Evolutionary conservation across 176 grass and related monocot genomes (phyloP).

Genomic region (Paspalum notatum): DNA sequence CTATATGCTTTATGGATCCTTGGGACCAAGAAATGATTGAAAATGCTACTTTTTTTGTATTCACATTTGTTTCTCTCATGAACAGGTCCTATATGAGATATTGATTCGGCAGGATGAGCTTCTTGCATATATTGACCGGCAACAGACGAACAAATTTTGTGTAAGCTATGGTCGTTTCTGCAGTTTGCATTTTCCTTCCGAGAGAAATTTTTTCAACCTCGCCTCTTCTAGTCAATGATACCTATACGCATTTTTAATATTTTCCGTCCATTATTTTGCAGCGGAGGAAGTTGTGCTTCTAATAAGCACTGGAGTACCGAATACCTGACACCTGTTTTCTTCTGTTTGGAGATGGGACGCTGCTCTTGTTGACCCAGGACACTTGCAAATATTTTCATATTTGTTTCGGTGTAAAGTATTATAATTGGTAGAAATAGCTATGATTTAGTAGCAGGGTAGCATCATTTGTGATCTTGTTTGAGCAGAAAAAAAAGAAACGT

Average conservation of each 20-base stretch:
- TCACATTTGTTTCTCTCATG: constrained; percentile 33
- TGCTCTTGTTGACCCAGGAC: not conserved
- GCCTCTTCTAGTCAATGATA: not conserved
- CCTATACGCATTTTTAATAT: not conserved
- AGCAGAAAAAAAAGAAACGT: not conserved
- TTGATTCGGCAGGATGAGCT: constrained; percentile 87
- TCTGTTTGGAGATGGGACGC: not conserved
- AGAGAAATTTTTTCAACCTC: not conserved
- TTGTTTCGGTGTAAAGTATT: constrained; percentile 1
- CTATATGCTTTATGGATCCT: not conserved
- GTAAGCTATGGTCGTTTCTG: constrained; percentile 41
- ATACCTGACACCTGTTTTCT: not conserved
- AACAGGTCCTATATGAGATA: constrained; percentile 69
- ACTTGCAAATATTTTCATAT: not conserved
- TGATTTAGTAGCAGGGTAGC: no score
- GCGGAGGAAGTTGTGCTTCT: constrained; percentile 66
- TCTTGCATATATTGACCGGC: constrained; percentile 74
- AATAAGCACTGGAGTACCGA: constrained; percentile 20
- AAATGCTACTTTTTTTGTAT: not conserved
- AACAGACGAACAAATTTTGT: constrained; percentile 51
- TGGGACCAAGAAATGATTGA: not conserved
- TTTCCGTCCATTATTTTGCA: constrained; percentile 33
- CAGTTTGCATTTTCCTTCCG: constrained; percentile 23
- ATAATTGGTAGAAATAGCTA: constrained; percentile 28
- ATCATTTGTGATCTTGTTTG: not conserved